Percentiles rank a stretch among this genome's conserved stretches.
Conservation (phyloP, 441 rosid species). For the Adansonia gregorii region DNA sequence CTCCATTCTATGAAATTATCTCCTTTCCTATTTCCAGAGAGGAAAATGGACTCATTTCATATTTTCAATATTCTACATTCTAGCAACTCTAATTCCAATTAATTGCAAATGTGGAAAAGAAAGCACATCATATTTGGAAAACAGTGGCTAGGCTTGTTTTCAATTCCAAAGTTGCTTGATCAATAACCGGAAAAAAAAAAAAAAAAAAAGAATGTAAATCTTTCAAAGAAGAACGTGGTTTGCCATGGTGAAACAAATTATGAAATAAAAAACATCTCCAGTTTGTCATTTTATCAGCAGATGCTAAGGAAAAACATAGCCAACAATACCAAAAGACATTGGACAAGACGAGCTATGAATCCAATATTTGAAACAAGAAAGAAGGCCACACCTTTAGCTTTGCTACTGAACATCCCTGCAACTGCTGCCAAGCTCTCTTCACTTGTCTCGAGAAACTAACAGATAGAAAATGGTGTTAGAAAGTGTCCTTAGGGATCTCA, state of each 20-base stretch:
- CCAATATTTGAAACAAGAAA: conserved; percentile 26
- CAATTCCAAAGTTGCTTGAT: conserved; percentile 5
- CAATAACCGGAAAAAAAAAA: not conserved
- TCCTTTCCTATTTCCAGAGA: not conserved
- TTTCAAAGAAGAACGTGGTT: conserved; percentile 1
- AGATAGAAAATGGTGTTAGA: conserved; percentile 28
- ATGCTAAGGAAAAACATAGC: conserved; percentile 11
- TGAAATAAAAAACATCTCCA: not conserved
- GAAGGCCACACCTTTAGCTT: conserved; percentile 82
- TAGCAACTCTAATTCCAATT: not conserved
- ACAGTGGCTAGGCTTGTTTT: not conserved
- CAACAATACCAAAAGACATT: not conserved
- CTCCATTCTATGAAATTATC: not conserved
- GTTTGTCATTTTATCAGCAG: not conserved
- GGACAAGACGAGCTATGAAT: conserved; percentile 13
- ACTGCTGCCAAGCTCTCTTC: conserved; percentile 98
- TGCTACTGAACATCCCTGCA: conserved; percentile 99
- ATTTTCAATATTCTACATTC: not conserved
- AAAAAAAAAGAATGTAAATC: not conserved
- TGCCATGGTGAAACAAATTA: conserved; percentile 1
- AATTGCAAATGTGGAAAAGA: not conserved
- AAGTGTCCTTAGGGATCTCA: conserved; percentile 11
- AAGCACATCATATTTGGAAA: not conserved
- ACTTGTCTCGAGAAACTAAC: conserved; percentile 91
- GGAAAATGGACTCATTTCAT: not conserved